Percentiles rank a stretch among this genome's conserved stretches.
phyloP scores from a whole-genome alignment of 1,284 basidiomycete species.

The Cutaneotrichosporon cavernicola region DNA sequence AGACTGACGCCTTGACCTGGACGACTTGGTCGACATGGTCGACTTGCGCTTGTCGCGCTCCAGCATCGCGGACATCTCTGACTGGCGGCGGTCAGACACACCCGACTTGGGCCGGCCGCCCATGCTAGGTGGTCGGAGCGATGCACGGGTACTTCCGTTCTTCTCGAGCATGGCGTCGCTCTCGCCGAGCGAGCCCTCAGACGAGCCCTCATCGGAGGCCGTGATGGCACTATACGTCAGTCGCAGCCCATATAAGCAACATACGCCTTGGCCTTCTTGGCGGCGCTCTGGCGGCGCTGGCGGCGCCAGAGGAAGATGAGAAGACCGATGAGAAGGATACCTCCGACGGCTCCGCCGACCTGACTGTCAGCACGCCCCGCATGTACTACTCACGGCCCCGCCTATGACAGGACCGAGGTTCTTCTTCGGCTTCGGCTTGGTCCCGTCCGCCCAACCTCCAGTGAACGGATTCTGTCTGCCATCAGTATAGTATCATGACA shows the following conservation, averaged over 20 bases:
- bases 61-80: not conserved
- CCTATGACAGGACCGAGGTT: not conserved
- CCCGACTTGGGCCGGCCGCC: not conserved
- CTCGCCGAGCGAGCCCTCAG: not conserved
- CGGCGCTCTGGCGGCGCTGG: not conserved
- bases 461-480: not conserved
- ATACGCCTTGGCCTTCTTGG: not conserved
- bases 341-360: not conserved
- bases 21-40: not conserved
- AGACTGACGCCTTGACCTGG: not conserved
- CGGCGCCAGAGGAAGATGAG: not conserved
- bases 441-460: not conserved
- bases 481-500: not conserved
- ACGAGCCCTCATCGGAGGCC: not conserved
- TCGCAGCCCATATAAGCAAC: not conserved
- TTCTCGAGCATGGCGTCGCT: not conserved
- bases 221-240: not conserved
- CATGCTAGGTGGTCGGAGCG: not conserved
- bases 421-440: not conserved
- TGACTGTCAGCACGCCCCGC: not conserved
- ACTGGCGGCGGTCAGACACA: not conserved
- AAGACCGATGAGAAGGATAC: not conserved
- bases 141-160: not conserved
- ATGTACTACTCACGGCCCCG: not conserved
- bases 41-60: constrained; percentile 5